Evolutionary conservation across 148 eudicot species (phyloP).

Genomic region (Selenicereus undatus): DNA sequence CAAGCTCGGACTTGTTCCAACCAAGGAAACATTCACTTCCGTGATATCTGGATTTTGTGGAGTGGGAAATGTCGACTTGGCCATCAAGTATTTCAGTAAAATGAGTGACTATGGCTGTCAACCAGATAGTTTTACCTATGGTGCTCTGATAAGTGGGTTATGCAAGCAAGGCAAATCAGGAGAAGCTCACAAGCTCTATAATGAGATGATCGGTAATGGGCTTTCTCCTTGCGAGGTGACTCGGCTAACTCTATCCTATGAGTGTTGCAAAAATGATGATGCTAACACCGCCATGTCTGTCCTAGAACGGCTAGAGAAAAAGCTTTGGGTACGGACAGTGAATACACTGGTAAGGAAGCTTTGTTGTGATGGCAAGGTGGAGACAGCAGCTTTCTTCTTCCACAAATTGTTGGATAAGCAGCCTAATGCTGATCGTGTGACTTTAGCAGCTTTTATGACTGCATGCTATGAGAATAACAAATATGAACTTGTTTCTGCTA

Average conservation of each 20-base stretch:
- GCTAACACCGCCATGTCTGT: constrained; percentile 36
- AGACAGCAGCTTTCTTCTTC: constrained; percentile 59
- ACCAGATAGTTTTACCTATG: constrained; percentile 72
- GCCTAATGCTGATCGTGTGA: constrained; percentile 51
- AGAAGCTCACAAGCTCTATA: constrained; percentile 63
- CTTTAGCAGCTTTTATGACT: constrained; percentile 69
- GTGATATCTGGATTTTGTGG: constrained; percentile 81
- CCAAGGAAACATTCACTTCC: constrained; percentile 74
- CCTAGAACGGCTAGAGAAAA: constrained; percentile 66
- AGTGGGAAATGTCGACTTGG: constrained; percentile 39
- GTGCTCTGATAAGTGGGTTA: constrained; percentile 81
- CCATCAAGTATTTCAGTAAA: constrained; percentile 43
- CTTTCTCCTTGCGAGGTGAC: constrained; percentile 83
- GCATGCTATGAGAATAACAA: constrained; percentile 68
- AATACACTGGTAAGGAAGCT: constrained; percentile 81
- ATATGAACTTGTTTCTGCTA: constrained; percentile 63
- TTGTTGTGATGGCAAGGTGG: constrained; percentile 73
- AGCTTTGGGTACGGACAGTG: constrained; percentile 66
- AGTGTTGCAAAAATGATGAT: constrained; percentile 61
- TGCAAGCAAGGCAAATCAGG: constrained; percentile 69
- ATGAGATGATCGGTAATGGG: constrained; percentile 59
- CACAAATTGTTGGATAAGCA: constrained; percentile 59
- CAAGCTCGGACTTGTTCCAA: constrained; percentile 57
- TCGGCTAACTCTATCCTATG: constrained; percentile 70
- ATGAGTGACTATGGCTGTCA: constrained; percentile 65